A percentile compares a stretch with the other conserved stretches of the same genome.
Conservation (phyloP, 1,139 yeast genomes). For the Hansenula sp. region DNA sequence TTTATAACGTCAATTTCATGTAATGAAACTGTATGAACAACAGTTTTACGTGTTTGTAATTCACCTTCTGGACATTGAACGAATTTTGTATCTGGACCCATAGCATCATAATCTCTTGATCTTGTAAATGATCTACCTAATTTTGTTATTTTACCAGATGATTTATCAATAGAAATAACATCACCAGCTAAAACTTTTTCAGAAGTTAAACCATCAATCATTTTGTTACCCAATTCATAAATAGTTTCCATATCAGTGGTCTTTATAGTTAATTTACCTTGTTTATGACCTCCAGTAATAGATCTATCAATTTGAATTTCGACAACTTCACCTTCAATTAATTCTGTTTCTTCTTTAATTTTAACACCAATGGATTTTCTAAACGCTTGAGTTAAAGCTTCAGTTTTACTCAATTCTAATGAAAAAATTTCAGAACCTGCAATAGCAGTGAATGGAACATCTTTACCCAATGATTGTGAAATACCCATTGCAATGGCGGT, state of each 20-base stretch:
- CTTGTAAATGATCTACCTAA: conserved; percentile 94
- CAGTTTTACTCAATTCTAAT: conserved; percentile 89
- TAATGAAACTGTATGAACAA: conserved; percentile 91
- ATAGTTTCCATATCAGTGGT: conserved; percentile 99
- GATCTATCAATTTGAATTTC: conserved; percentile 97
- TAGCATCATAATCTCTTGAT: conserved; percentile 97
- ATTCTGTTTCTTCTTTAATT: conserved; percentile 94
- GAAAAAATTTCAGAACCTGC: conserved; percentile 94
- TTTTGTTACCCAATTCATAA: conserved; percentile 93
- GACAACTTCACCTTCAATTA: conserved; percentile 98
- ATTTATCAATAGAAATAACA: conserved; percentile 92
- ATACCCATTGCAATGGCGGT: conserved; percentile 99
- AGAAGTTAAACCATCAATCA: conserved; percentile 93
- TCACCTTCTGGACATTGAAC: conserved; percentile 99
- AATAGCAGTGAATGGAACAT: conserved; percentile 93
- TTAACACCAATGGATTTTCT: conserved; percentile 92
- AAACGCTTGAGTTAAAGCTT: conserved; percentile 92
- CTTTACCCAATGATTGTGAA: conserved; percentile 81
- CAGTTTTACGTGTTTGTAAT: conserved; percentile 90
- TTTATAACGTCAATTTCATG: conserved; percentile 98
- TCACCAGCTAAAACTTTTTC: conserved; percentile 98
- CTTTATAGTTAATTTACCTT: conserved; percentile 94
- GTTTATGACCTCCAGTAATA: conserved; percentile 95
- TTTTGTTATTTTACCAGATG: conserved; percentile 90
- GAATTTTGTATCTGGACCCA: conserved; percentile 98